phyloP scores from a whole-genome alignment of 1,284 basidiomycete genomes.

The Sporisorium exsertum region DNA sequence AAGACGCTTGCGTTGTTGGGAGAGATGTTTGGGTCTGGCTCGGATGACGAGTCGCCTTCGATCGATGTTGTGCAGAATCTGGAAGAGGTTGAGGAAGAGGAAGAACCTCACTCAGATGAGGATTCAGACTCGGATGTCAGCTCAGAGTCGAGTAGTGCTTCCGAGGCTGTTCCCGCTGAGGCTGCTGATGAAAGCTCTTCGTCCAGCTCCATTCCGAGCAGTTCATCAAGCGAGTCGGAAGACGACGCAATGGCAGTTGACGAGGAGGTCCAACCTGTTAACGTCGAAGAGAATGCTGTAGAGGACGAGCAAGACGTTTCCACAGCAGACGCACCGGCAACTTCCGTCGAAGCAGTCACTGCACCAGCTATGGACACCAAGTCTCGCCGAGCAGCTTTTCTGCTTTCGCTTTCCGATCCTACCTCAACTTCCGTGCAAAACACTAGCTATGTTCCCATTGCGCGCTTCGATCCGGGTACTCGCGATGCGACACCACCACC shows the following conservation, averaged over 20 bases:
- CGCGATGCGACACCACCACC: neutral
- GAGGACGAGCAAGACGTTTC: conserved; percentile 14
- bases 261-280: neutral
- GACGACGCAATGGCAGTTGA: conserved; percentile 8
- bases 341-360: neutral
- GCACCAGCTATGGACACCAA: conserved; percentile 21
- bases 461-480: conserved; percentile 47
- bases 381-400: conserved; percentile 31
- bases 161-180: neutral
- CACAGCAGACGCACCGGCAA: neutral
- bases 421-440: neutral
- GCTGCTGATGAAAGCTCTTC: neutral
- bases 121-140: conserved; percentile 8
- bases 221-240: conserved; percentile 12
- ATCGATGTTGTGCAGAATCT: neutral
- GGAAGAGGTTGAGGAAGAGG: neutral
- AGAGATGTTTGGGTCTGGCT: conserved; percentile 74
- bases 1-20: conserved; percentile 48
- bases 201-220: conserved; percentile 8
- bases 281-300: neutral
- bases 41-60: conserved; percentile 66
- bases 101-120: neutral
- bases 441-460: conserved; percentile 29
- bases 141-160: conserved; percentile 15
- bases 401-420: conserved; percentile 15